Conservation (phyloP, 768 basidiomycete species). For the Russula dissimulans region DNA sequence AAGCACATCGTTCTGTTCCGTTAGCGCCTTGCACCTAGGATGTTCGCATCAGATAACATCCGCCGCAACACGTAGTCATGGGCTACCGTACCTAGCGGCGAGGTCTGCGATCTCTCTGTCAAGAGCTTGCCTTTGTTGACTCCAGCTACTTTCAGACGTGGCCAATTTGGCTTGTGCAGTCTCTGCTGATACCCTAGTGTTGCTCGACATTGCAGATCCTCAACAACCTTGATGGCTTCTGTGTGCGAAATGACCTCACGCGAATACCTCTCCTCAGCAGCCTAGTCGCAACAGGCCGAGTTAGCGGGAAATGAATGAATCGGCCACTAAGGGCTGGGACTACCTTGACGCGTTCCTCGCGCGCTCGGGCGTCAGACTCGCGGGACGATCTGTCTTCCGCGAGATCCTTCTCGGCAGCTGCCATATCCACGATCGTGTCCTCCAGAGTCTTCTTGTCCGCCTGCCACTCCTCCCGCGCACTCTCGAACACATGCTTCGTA, state of each 20-base stretch:
- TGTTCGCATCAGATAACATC: not conserved
- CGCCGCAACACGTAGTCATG: not conserved
- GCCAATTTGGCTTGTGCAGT: slow-evolving; percentile 66
- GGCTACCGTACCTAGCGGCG: slow-evolving; percentile 46
- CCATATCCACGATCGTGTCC: slow-evolving; percentile 74
- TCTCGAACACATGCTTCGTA: slow-evolving; percentile 55
- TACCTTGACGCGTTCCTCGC: slow-evolving; percentile 65
- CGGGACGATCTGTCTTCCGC: slow-evolving; percentile 54
- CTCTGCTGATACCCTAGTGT: slow-evolving; percentile 53
- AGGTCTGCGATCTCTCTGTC: slow-evolving; percentile 73
- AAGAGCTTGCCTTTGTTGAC: slow-evolving; percentile 62
- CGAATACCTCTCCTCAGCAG: slow-evolving; percentile 74
- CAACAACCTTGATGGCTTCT: slow-evolving; percentile 67
- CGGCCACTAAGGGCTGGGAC: slow-evolving; percentile 6
- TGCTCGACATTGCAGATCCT: slow-evolving; percentile 45
- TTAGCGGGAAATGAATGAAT: not conserved
- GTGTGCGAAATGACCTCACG: slow-evolving; percentile 79
- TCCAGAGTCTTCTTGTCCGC: slow-evolving; percentile 78
- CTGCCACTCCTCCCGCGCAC: slow-evolving; percentile 59
- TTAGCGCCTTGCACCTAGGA: slow-evolving; percentile 60
- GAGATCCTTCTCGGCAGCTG: slow-evolving; percentile 57
- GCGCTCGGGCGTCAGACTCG: slow-evolving; percentile 54
- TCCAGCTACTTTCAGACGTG: slow-evolving; percentile 73
- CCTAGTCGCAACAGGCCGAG: slow-evolving; percentile 27
- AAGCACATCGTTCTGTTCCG: slow-evolving; percentile 64